These are phyloP conservation scores for Tylopilus balloui DNA, from an alignment of 768 basidiomycete species.

Conservation along the genomic window DNA sequence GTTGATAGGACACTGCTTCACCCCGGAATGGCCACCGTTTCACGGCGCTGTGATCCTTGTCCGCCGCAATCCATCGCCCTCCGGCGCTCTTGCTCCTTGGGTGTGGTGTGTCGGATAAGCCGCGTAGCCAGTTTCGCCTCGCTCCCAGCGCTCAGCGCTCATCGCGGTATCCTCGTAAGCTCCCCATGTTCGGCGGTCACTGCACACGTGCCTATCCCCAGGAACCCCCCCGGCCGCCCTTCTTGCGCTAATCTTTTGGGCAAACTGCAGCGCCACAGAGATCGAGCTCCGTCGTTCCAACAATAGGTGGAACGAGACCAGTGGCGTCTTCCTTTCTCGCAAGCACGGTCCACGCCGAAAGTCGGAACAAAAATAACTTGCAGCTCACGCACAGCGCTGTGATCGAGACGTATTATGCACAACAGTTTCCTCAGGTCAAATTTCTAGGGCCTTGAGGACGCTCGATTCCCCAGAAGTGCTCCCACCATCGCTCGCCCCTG, in stretches of 20 bases:
- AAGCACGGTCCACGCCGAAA: slow-evolving; percentile 14
- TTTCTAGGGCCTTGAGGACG: slow-evolving; percentile 4
- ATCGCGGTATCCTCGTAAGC: slow-evolving; percentile 13
- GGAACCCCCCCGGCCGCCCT: slow-evolving; percentile 5
- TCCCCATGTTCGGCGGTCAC: slow-evolving; percentile 7
- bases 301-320: slow-evolving; percentile 10
- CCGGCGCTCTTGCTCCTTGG: too few species aligned
- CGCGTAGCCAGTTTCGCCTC: slow-evolving; percentile 2
- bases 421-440: neutral
- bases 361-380: slow-evolving; percentile 5
- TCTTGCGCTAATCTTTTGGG: slow-evolving; percentile 15
- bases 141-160: slow-evolving; percentile 7
- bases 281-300: slow-evolving; percentile 6
- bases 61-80: slow-evolving; percentile 18
- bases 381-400: neutral
- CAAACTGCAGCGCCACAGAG: slow-evolving; percentile 13
- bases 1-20: slow-evolving; percentile 20
- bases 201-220: neutral
- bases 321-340: neutral
- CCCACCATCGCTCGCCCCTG: slow-evolving; percentile 8
- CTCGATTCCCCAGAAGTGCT: slow-evolving; percentile 2
- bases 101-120: neutral
- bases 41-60: slow-evolving; percentile 18
- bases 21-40: slow-evolving; percentile 15
- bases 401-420: neutral